These are phyloP conservation scores for Clitopilus passeckerianus DNA, from an alignment of 768 basidiomycete genomes.

Conservation along the genomic window DNA sequence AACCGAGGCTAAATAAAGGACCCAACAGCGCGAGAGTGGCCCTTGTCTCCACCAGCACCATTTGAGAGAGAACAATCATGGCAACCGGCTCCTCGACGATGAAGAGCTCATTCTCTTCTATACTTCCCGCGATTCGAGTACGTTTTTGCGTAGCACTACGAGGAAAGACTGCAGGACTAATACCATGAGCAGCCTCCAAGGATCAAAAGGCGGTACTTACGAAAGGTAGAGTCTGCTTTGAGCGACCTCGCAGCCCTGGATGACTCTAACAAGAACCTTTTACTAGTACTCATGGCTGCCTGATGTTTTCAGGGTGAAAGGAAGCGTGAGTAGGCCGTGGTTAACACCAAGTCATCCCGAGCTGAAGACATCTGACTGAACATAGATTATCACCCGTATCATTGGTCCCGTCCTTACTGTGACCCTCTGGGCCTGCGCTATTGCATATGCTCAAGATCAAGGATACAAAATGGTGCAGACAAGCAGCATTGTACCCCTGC, in stretches of 20 bases:
- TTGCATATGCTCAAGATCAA: slow-evolving; percentile 53
- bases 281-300: slow-evolving; percentile 83
- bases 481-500: slow-evolving; percentile 81
- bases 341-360: neutral
- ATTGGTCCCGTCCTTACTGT: slow-evolving; percentile 82
- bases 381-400: slow-evolving; percentile 66
- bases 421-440: slow-evolving; percentile 62
- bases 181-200: slow-evolving; percentile 26
- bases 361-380: slow-evolving; percentile 3
- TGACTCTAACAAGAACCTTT: neutral
- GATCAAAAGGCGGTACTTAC: slow-evolving; percentile 47
- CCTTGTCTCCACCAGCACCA: neutral
- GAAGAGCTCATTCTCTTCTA: slow-evolving; percentile 24
- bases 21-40: neutral
- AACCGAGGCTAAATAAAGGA: neutral
- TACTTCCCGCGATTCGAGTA: slow-evolving; percentile 23
- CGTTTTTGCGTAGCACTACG: neutral
- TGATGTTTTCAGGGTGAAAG: slow-evolving; percentile 80
- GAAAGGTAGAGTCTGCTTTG: slow-evolving; percentile 33
- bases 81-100: slow-evolving; percentile 11
- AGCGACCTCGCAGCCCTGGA: neutral
- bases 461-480: slow-evolving; percentile 63
- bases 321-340: slow-evolving; percentile 53
- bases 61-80: slow-evolving; percentile 8
- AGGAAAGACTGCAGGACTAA: neutral